Evolutionary conservation across 257 asterid species (phyloP).

Genomic region (Leonotis leonurus): DNA sequence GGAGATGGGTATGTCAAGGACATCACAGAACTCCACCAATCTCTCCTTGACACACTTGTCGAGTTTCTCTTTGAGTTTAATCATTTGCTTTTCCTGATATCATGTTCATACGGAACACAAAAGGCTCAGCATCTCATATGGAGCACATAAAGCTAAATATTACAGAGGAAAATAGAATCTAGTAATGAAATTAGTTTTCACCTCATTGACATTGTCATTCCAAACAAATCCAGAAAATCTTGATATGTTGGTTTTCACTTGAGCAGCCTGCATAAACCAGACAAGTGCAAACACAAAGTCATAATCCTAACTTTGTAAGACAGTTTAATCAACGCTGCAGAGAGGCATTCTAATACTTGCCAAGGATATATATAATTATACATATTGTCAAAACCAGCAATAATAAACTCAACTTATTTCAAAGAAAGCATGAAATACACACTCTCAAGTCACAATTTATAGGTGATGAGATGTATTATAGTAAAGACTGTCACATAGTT

Average conservation of each 20-base stretch:
- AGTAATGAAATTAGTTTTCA: slow-evolving; percentile 12
- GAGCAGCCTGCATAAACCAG: slow-evolving; percentile 61
- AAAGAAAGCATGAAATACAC: too few relatives aligned
- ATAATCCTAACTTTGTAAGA: slow-evolving; percentile 22
- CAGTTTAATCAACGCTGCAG: background rate
- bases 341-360: background rate
- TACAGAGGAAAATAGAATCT: background rate
- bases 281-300: slow-evolving; percentile 10
- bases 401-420: slow-evolving; percentile 50
- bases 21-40: slow-evolving; percentile 71
- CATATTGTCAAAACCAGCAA: background rate
- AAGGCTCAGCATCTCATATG: slow-evolving; percentile 5
- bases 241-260: slow-evolving; percentile 60
- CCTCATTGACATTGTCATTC: slow-evolving; percentile 64
- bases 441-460: too few relatives aligned
- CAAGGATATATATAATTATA: background rate
- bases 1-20: slow-evolving; percentile 66
- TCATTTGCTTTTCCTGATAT: slow-evolving; percentile 73
- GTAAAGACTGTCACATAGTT: too few relatives aligned
- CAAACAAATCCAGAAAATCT: slow-evolving; percentile 93
- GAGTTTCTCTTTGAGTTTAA: slow-evolving; percentile 68
- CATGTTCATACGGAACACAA: slow-evolving; percentile 4
- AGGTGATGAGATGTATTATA: too few relatives aligned
- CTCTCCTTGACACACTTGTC: slow-evolving; percentile 85
- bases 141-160: slow-evolving; percentile 8